These are phyloP conservation scores for Stellera chamaejasme DNA, from an alignment of 345 rosid species.

Conservation along the genomic window DNA sequence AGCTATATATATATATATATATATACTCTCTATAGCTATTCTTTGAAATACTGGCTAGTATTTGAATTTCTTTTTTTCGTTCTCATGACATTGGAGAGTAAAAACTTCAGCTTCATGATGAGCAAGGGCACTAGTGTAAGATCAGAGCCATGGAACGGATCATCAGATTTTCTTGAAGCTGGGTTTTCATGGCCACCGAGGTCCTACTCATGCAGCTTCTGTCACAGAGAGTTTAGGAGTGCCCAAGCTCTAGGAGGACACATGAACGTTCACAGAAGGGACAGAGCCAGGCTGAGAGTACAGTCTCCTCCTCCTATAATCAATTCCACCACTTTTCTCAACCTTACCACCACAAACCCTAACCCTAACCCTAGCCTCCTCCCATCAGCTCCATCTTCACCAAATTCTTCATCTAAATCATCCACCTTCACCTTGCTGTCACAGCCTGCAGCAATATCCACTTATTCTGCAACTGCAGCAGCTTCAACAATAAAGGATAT, in stretches of 20 bases:
- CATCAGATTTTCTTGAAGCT: constrained; percentile 36
- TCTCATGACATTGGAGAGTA: not conserved
- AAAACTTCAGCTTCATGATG: constrained; percentile 10
- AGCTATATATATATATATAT: no score
- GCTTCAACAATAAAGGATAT: constrained; percentile 3
- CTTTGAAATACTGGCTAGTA: no score
- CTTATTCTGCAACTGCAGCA: constrained; percentile 20
- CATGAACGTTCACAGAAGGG: constrained; percentile 94
- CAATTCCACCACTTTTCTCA: constrained; percentile 40
- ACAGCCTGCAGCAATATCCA: constrained; percentile 26
- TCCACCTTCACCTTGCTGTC: constrained; percentile 38
- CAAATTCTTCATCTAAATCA: constrained; percentile 16
- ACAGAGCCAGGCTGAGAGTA: constrained; percentile 72
- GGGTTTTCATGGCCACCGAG: constrained; percentile 93
- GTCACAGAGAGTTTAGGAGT: constrained; percentile 87
- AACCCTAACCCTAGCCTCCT: constrained; percentile 59
- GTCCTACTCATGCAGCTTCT: constrained; percentile 89
- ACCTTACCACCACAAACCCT: constrained; percentile 21
- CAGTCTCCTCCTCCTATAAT: constrained; percentile 38
- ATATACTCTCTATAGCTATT: not conserved
- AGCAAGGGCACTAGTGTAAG: not conserved
- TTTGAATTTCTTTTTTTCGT: constrained; percentile 3
- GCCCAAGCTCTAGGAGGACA: constrained; percentile 99
- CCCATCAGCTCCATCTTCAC: constrained; percentile 28
- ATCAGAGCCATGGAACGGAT: constrained; percentile 28